These are phyloP conservation scores for Eimeria praecox DNA, from an alignment of 169 alveolate species.

Conservation along the genomic window DNA sequence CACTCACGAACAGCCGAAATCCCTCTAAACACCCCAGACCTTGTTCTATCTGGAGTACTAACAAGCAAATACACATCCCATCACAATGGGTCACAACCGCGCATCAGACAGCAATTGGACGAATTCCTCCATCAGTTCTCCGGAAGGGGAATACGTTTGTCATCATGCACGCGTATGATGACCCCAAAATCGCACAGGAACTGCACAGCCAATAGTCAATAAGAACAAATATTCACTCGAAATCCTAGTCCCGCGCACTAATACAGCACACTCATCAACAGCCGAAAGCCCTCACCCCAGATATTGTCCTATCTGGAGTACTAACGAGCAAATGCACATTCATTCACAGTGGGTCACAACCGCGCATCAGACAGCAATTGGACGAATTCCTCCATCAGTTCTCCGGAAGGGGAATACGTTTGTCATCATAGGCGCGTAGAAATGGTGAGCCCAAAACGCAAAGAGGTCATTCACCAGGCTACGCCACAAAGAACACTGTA, in stretches of 20 bases:
- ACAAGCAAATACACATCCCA: not conserved
- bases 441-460: not conserved
- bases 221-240: too few species aligned
- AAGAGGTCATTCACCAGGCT: too few species aligned
- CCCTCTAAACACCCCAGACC: too few species aligned
- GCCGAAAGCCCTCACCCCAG: too few species aligned
- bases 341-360: not conserved
- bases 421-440: constrained; percentile 64
- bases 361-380: constrained; percentile 64
- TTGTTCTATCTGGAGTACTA: not conserved
- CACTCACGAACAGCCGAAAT: too few species aligned
- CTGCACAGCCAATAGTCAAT: too few species aligned
- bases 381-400: constrained; percentile 68
- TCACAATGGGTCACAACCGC: not conserved
- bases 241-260: too few species aligned
- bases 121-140: constrained; percentile 61
- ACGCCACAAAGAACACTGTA: not conserved
- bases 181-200: too few species aligned
- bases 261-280: too few species aligned
- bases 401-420: constrained; percentile 81
- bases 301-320: too few species aligned
- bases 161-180: constrained; percentile 42
- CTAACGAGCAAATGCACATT: not conserved
- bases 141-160: constrained; percentile 81
- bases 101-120: constrained; percentile 72